Conservation (phyloP, 345 rosid genomes). For the Alliaria petiolata region DNA sequence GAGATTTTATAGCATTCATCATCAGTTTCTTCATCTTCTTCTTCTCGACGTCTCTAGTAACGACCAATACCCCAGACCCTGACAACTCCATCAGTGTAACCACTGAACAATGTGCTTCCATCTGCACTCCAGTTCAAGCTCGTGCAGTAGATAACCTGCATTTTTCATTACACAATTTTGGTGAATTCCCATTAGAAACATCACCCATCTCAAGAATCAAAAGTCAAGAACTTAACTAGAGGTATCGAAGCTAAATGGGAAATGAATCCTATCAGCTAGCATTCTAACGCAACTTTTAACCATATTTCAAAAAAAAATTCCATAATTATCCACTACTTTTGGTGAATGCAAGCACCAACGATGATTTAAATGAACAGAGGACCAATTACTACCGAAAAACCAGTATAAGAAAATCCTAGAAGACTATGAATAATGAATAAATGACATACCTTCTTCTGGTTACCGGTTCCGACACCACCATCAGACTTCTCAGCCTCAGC, state of each 20-base stretch:
- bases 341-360: no score
- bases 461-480: slow-evolving; percentile 41
- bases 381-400: background rate
- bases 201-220: background rate
- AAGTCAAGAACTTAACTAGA: background rate
- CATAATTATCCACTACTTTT: no score
- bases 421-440: background rate
- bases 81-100: slow-evolving; percentile 82
- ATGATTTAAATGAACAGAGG: background rate
- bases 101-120: slow-evolving; percentile 87
- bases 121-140: slow-evolving; percentile 84
- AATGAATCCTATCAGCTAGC: no score
- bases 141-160: slow-evolving; percentile 79
- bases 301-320: no score
- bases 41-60: slow-evolving; percentile 33
- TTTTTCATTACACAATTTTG: background rate
- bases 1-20: background rate
- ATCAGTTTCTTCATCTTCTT: background rate
- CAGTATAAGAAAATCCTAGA: background rate
- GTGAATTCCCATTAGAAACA: background rate
- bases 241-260: background rate
- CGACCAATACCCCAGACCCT: slow-evolving; percentile 94
- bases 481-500: slow-evolving; percentile 76
- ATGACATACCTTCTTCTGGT: slow-evolving; percentile 64
- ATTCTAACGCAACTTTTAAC: background rate